These are phyloP conservation scores for Arachnomyces sp. DNA, from an alignment of 2,329 filamentous ascomycete species.

Conservation along the genomic window DNA sequence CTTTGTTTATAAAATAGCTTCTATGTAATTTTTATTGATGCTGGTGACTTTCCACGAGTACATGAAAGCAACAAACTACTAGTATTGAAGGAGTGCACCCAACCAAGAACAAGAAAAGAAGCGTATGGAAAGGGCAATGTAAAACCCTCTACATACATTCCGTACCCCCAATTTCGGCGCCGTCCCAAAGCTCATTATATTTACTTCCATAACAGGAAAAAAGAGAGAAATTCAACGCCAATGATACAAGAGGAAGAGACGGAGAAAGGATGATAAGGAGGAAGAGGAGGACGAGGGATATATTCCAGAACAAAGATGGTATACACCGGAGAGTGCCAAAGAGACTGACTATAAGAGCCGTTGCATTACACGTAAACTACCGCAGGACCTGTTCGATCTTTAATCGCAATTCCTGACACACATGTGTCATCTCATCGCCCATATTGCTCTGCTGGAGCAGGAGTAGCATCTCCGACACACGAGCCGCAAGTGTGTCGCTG, in stretches of 20 bases:
- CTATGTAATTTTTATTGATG: no score
- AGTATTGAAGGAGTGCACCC: no score
- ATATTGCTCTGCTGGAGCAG: constrained; percentile 39
- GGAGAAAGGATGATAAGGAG: not conserved
- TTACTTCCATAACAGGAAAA: not conserved
- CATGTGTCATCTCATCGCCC: constrained; percentile 29
- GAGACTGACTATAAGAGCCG: constrained; percentile 1
- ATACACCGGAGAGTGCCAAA: not conserved
- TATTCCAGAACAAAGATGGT: not conserved
- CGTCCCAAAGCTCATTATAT: not conserved
- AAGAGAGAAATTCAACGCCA: not conserved
- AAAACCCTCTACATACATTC: no score
- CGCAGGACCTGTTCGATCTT: constrained; percentile 34
- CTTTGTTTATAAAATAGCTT: no score
- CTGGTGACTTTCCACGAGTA: no score
- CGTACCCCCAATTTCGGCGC: no score
- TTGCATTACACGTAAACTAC: constrained; percentile 16
- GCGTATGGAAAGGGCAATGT: not conserved
- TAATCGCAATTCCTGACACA: constrained; percentile 32
- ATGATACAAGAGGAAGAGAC: not conserved
- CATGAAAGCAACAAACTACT: no score
- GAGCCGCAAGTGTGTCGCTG: constrained; percentile 48
- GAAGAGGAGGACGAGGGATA: not conserved
- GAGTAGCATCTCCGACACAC: constrained; percentile 37
- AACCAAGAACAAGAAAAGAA: not conserved